Evolutionary conservation across 1,284 basidiomycete genomes (phyloP).

Genomic region (Hemileia vastatrix): DNA sequence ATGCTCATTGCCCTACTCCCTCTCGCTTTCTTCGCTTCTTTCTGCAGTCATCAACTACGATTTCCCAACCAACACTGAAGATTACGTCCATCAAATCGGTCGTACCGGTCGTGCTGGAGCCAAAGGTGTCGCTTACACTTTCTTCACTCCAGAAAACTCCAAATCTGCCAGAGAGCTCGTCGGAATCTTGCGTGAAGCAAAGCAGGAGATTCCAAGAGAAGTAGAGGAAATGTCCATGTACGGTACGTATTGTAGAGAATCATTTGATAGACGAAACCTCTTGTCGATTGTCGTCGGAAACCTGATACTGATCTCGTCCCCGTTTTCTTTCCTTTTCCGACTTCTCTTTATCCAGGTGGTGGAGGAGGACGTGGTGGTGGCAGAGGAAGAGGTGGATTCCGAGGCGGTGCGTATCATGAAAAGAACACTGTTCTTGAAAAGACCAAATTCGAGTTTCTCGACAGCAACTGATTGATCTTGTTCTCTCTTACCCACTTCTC

Average conservation of each 20-base stretch:
- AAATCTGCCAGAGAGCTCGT: slow-evolving; percentile 42
- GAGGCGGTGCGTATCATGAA: too few relatives aligned
- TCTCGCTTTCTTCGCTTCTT: not conserved
- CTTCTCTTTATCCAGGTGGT: not conserved
- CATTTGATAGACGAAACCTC: not conserved
- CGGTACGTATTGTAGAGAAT: slow-evolving; percentile 17
- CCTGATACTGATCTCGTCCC: too few relatives aligned
- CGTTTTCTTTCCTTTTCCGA: too few relatives aligned
- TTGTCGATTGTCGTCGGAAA: too few relatives aligned
- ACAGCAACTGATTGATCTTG: too few relatives aligned
- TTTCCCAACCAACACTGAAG: slow-evolving; percentile 44
- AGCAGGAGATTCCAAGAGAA: slow-evolving; percentile 41
- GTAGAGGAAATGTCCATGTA: slow-evolving; percentile 39
- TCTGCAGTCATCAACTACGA: slow-evolving; percentile 42
- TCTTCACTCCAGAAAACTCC: slow-evolving; percentile 41
- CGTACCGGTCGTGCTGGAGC: slow-evolving; percentile 43
- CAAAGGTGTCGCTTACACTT: slow-evolving; percentile 41
- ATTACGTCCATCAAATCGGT: slow-evolving; percentile 44
- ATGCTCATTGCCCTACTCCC: not conserved
- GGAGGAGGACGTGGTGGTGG: not conserved
- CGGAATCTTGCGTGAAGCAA: slow-evolving; percentile 41
- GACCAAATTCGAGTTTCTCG: too few relatives aligned
- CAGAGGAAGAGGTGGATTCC: not conserved
- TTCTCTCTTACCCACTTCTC: too few relatives aligned
- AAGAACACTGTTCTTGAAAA: too few relatives aligned